Base-by-base conservation (phyloP, 106 monocot species). In the Platanthera guangdongensis region DNA sequence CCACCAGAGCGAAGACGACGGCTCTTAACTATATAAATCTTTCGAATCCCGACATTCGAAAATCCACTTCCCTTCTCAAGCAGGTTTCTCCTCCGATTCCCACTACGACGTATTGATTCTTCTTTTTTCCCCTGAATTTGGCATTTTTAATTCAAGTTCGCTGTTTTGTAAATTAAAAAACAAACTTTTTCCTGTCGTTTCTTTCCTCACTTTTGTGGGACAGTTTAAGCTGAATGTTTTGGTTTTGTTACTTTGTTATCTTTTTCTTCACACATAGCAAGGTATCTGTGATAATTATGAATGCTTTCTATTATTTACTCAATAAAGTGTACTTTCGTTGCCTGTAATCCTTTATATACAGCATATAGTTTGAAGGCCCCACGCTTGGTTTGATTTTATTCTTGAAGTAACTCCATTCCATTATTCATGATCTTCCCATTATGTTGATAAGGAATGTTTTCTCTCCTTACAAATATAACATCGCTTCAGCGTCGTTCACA, bases 1-100 rank as follows among this genome's bases (percentile, higher is more conserved):
- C 48, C 47, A 62, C 52, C 49, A 19, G 11, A 19, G 62, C 76
- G 18, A 69, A 67, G 13, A 62, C 32, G 15, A 28, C 74, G 39
- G 55, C 70, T 21, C 79, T 83, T 2, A 79, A 83, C 59, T 60
- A 75, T 50, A 79, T 83, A 74, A 79, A 70, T 57, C 69, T 83
- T 28, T 52, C 75, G 4, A 71, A 79, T 14, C 79, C 79, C 32
- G 79, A 79, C 54, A 13, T 83, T 50, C 52, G 60, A 30, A 79
- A 70, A 57, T 83, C 83, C 8, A 47, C 75, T 39, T 51, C 83
- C 47, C 69, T 79, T 9, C 79, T 83, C 30, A 83, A 83, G 55
- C 79, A 83, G 75, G 83, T 83, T 15, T 11, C 16, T 71, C 45
- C 67, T 22, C 12, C 67, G 30, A 39, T 22, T 39, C 3, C 4